Base-by-base conservation (phyloP, 768 basidiomycete species). In the Termitomyces sp. region DNA sequence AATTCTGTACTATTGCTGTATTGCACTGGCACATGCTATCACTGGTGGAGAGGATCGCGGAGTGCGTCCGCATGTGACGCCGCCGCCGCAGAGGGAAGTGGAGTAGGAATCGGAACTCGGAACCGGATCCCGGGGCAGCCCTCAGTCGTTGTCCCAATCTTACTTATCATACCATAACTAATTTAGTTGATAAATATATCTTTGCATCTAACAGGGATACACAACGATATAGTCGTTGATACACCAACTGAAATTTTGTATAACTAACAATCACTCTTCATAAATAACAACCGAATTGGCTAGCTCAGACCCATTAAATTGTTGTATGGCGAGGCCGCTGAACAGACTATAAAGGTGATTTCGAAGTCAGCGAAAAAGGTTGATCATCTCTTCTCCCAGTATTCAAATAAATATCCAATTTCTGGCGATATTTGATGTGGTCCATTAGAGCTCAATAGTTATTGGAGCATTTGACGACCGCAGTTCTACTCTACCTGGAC, bases 391-490 rank as follows among this genome's bases (percentile, higher is more conserved):
- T 52, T 9, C 36, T 16, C 20, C 13, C 26, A 30, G 28, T 28
- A 23, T 14, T 16, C 26, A 8, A 41, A 41, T 43, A 43, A 41
- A n/a, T 41, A 41, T 9, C 30, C 12, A 12, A 18, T 30, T 10
- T 32, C 18, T 49, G 48, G 28, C 18, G 49, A 50, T 18, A 49
- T 49, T 48, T n/a, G n/a, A n/a, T n/a, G n/a, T n/a, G 18, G 33
- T 30, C 16, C 18, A 9, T 64, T 48, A 67, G 14, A 68, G 58
- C 33, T 60, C 61, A 13, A 68, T 28, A 8, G 33, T 33, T 6
- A 64, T 50, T 26, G 61, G 63, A 14, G 64, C 58, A 49, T 68
- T 67, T 5, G 66, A 63, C 18, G 61, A 64, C 50, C 53, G 54
- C 30, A 65, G 26, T 4, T 57, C 53, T 2, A 65, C 58, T 40